Conservation (phyloP, 495 filamentous ascomycete species). For the Trypethelium eluteriae region DNA sequence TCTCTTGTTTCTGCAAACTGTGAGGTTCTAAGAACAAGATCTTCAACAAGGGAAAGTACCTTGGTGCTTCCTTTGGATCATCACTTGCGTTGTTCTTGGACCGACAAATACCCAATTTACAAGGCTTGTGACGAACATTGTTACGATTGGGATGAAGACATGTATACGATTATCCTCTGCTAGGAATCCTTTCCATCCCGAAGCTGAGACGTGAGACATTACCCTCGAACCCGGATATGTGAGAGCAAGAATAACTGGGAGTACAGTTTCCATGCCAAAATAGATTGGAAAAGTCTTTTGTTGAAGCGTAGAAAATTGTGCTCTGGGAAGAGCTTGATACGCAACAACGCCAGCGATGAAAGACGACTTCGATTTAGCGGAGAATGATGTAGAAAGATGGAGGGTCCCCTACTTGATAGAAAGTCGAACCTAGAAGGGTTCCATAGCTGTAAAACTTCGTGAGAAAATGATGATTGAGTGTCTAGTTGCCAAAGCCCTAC, state of each 20-base stretch:
- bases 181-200: constrained; percentile 16
- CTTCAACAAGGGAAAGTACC: constrained; percentile 40
- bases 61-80: constrained; percentile 67
- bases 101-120: constrained; percentile 61
- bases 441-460: constrained; percentile 53
- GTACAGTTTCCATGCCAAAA: constrained; percentile 69
- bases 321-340: constrained; percentile 64
- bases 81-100: constrained; percentile 62
- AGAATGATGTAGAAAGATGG: constrained; percentile 25
- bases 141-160: constrained; percentile 57
- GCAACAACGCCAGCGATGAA: constrained; percentile 72
- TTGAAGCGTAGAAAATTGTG: constrained; percentile 75
- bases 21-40: constrained; percentile 1
- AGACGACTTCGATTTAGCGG: constrained; percentile 38
- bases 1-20: constrained; percentile 56
- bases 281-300: constrained; percentile 74
- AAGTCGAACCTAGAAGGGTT: constrained; percentile 65
- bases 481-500: constrained; percentile 40
- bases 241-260: constrained; percentile 65
- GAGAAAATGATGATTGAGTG: constrained; percentile 20
- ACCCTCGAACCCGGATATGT: constrained; percentile 62
- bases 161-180: constrained; percentile 48
- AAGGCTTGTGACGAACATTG: constrained; percentile 55
- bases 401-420: constrained; percentile 32
- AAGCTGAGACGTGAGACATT: not conserved